Conservation (phyloP, 2,329 filamentous ascomycete species). For the Clarireedia hainanense region DNA sequence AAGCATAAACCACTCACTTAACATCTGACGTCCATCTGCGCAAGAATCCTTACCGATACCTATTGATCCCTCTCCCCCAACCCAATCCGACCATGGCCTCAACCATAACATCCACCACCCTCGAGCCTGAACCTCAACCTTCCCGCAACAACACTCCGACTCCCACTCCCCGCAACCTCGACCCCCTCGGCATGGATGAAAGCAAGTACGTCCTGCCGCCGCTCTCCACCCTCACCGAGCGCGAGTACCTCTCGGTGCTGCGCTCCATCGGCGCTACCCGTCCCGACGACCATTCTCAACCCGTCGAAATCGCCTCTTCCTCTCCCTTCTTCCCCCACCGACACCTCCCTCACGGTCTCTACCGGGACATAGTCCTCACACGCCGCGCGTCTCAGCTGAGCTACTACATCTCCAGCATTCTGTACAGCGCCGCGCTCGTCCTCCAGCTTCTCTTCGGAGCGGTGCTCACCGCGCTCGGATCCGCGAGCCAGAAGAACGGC, state of each 20-base stretch:
- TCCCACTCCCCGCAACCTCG: slow-evolving; percentile 2
- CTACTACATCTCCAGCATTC: slow-evolving; percentile 15
- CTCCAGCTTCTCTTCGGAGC: slow-evolving; percentile 22
- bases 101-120: not conserved
- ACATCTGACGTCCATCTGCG: too few relatives aligned
- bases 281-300: not conserved
- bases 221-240: not conserved
- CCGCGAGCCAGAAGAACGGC: slow-evolving; percentile 8
- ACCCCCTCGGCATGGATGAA: slow-evolving; percentile 1
- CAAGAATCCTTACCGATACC: too few relatives aligned
- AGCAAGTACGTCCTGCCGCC: slow-evolving; percentile 3
- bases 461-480: slow-evolving; percentile 19
- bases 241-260: not conserved
- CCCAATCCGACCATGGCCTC: too few relatives aligned
- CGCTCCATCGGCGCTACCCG: not conserved
- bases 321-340: slow-evolving; percentile 3
- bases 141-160: not conserved
- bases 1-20: too few relatives aligned
- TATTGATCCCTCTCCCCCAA: too few relatives aligned
- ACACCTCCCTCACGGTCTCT: slow-evolving; percentile 17
- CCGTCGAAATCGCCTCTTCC: not conserved
- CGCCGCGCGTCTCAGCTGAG: slow-evolving; percentile 10
- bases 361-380: slow-evolving; percentile 15
- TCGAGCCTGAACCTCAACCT: not conserved
- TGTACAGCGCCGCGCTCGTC: slow-evolving; percentile 18